Conservation (phyloP, 106 monocot species). For the Acorus calamus region DNA sequence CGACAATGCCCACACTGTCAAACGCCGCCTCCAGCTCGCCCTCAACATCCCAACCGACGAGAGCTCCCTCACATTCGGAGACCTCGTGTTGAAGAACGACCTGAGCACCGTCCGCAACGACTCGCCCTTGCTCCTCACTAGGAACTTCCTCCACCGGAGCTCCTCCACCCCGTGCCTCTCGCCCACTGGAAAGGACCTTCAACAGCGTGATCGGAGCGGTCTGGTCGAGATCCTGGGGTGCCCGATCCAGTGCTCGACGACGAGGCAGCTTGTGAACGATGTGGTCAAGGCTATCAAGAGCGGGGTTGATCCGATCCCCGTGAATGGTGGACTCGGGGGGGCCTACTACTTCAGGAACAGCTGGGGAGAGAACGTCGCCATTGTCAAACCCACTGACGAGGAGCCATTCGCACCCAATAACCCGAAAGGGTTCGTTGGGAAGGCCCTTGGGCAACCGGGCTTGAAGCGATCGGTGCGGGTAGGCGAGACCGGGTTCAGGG, state of each 20-base stretch:
- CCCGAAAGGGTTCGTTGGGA: constrained; percentile 56
- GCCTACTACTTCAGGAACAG: constrained; percentile 25
- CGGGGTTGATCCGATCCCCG: constrained; percentile 12
- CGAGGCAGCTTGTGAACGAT: constrained; percentile 13
- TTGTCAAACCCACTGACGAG: constrained; percentile 25
- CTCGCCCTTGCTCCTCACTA: no score
- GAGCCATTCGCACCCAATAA: constrained; percentile 47
- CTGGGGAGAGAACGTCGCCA: constrained; percentile 12
- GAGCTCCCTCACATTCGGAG: no score
- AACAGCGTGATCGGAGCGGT: constrained; percentile 26
- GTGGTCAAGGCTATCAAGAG: constrained; percentile 15
- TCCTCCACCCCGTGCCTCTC: constrained; percentile 50
- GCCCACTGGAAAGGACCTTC: constrained; percentile 24
- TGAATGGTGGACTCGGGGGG: constrained; percentile 15
- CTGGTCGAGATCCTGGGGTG: constrained; percentile 14
- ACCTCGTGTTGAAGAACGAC: no score
- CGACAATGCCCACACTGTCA: constrained; percentile 55
- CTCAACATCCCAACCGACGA: no score
- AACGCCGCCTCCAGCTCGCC: constrained; percentile 31
- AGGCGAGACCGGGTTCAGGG: constrained; percentile 46
- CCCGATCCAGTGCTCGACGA: constrained; percentile 4
- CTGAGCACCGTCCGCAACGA: no score
- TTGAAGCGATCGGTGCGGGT: constrained; percentile 25
- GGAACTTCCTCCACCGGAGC: constrained; percentile 27
- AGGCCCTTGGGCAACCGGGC: constrained; percentile 44